Evolutionary conservation across 257 asterid species (phyloP), one percentile per base, ranked within the genome.

Genomic region (Mentha longifolia): DNA sequence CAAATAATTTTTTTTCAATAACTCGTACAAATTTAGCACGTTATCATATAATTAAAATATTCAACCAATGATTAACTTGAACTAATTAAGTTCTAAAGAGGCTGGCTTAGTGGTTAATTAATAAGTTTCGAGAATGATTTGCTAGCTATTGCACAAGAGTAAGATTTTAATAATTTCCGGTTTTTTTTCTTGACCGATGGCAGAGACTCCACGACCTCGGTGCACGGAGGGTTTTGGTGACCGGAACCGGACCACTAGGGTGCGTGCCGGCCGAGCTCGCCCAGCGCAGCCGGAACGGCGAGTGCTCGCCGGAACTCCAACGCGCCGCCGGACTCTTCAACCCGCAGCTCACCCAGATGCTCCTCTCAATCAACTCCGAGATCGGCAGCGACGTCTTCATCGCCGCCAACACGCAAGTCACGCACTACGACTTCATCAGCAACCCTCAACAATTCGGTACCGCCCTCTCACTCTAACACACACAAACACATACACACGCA

Each of bases 161-260:
- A 22, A 22, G 25, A 22, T 22, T 22, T 22, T 22, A 22, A 22
- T 22, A 22, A 22, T 22, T 33, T 33, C 8, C 7, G 8, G 5
- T 33, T 33, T 33, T 33, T 8, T 33, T 33, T 33, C 39, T 33
- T 33, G 8, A 33, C 1, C 8, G 52, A 5, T 22, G 20, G 57
- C 89, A 94, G 99, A 84, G 86, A 13, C 70, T 91, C 0, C 77
- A 89, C n/a, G 86, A 81, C 0, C 39, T 85, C 56, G 96, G 96
- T 49, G 96, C 94, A 2, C 74, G 96, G 12, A 81, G 92, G 71
- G 92, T 94, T 4, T 57, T 94, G 30, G 98, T 94, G 64, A 94
- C 97, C 0, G 97, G 97, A 30, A 86, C 92, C 0, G 99, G 99
- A 0, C 98, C 99, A 3, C 58, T 94, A 49, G 99, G 99, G 0